Evolutionary conservation across 176 grass and related monocot genomes (phyloP), one percentile per base, ranked within the genome.

Genomic region (Musa beccarii): DNA sequence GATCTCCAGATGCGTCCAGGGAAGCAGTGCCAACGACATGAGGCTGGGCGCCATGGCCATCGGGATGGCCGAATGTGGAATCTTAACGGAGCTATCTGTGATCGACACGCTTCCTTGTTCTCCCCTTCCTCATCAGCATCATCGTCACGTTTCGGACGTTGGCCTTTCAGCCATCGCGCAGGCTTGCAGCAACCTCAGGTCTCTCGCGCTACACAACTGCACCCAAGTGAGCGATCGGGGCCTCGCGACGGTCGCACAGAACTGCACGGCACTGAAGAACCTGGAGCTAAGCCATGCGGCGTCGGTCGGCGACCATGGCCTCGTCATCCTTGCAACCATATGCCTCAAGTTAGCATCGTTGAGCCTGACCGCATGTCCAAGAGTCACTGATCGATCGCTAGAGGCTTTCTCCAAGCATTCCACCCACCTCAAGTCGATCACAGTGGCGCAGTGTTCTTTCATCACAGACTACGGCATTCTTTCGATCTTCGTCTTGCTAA

Each of bases 251-350:
- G 29, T 76, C 17, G 59, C 75, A 8, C 3, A 52, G 9, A 34
- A 11, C 59, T 65, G 59, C 59, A 13, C 10, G 10, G 19, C 34
- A 2, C 49, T 76, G 3, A 57, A 65, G 34, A 64, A 51, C 25
- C 59, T 76, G 16, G 17, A 22, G 56, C 75, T 76, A 1, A 8
- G 19, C 2, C 25, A 15, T n/a, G 55, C 75, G 9, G 10, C 13
- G 43, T 51, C 43, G 3, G 51, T 76, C 57, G 52, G 57, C 20
- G 59, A 76, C 75, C 54, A 52, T 3, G 59, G 59, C n/a, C 75
- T 76, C 3, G 17, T 52, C 5, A 8, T 52, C 14, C 4, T 76
- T 16, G 75, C 75, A 1, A 16, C 29, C 29, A 51, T 49, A 7
- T 76, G 75, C 43, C 16, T 8, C 13, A 24, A 24, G 25, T 15